phyloP scores from a whole-genome alignment of 2,329 filamentous ascomycete genomes.

The Botrytis fragariae region DNA sequence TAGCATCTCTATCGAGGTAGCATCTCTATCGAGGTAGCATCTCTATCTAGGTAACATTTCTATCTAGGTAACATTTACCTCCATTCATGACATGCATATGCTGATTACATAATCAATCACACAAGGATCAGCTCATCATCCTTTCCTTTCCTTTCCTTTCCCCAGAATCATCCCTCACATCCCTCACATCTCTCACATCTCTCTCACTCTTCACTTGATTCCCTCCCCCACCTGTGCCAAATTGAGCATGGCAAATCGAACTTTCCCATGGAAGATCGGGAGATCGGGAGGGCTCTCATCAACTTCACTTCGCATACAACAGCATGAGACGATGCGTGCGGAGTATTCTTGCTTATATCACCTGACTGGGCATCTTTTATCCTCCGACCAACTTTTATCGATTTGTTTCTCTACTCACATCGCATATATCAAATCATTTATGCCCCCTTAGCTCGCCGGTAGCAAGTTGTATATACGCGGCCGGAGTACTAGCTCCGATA shows the following conservation, averaged over 20 bases:
- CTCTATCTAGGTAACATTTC: no score
- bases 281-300: background rate
- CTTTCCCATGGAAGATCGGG: background rate
- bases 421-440: no score
- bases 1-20: no score
- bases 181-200: background rate
- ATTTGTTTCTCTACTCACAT: background rate
- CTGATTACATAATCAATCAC: background rate
- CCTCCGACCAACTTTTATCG: background rate
- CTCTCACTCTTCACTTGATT: background rate
- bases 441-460: background rate
- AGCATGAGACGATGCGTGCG: background rate
- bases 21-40: no score
- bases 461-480: background rate
- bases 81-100: background rate
- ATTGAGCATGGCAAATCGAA: background rate
- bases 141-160: background rate
- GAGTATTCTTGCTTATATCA: background rate
- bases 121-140: background rate
- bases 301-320: background rate
- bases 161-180: background rate
- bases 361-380: background rate
- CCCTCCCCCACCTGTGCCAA: background rate
- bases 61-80: background rate
- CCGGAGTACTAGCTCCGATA: slow-evolving; percentile 2